A percentile compares a stretch with the other conserved stretches of the same genome.
phyloP scores from a whole-genome alignment of 768 basidiomycete genomes.

The Lyophyllum shimeji region DNA sequence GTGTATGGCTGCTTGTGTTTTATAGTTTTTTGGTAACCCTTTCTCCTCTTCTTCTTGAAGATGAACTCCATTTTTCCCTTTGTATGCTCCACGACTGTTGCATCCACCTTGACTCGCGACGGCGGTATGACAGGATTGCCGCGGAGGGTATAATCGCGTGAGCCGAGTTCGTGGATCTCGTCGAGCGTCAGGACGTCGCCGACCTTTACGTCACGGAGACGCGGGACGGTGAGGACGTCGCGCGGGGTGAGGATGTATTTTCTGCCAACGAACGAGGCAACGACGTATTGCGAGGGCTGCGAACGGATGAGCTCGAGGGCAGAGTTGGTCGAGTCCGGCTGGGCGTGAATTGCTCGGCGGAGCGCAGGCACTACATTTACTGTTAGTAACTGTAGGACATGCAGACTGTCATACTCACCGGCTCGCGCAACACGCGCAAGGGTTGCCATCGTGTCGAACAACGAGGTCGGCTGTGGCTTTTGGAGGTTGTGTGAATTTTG shows the following conservation, averaged over 20 bases:
- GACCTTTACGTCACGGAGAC: slow-evolving; percentile 79
- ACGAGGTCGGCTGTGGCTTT: slow-evolving; percentile 1
- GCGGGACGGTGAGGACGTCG: slow-evolving; percentile 93
- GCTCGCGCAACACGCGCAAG: slow-evolving; percentile 29
- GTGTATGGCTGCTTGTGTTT: slow-evolving; percentile 94
- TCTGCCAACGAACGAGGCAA: slow-evolving; percentile 83
- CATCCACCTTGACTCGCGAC: slow-evolving; percentile 68
- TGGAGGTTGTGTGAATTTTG: slow-evolving; percentile 22
- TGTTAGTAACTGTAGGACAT: neutral
- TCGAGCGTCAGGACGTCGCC: slow-evolving; percentile 84
- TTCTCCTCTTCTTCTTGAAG: slow-evolving; percentile 97
- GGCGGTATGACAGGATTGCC: slow-evolving; percentile 71
- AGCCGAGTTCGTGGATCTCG: slow-evolving; percentile 92
- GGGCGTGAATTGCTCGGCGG: slow-evolving; percentile 24
- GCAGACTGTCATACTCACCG: slow-evolving; percentile 23
- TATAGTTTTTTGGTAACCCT: slow-evolving; percentile 95
- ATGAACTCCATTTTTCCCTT: slow-evolving; percentile 90
- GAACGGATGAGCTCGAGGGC: slow-evolving; percentile 84
- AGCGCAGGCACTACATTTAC: slow-evolving; percentile 10
- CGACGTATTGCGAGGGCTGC: slow-evolving; percentile 90
- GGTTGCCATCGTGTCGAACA: slow-evolving; percentile 22
- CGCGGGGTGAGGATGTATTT: slow-evolving; percentile 88
- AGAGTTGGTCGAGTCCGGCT: slow-evolving; percentile 42
- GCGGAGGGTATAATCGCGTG: slow-evolving; percentile 90
- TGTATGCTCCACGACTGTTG: slow-evolving; percentile 97